These are phyloP conservation scores for Cynanchum wilfordii DNA, from an alignment of 257 asterid species.

Conservation along the genomic window DNA sequence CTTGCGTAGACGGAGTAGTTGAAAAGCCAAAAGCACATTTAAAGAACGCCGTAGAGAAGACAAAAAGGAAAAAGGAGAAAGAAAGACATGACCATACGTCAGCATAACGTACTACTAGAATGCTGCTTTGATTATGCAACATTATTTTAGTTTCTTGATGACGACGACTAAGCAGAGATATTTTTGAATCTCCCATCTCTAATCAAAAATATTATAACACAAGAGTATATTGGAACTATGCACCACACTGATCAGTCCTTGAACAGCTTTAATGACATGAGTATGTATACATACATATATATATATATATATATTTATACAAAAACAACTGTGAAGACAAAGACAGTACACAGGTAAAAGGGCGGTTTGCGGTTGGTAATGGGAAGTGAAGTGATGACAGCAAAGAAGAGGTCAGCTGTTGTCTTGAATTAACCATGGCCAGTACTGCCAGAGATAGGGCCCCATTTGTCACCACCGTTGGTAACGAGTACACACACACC, in stretches of 20 bases:
- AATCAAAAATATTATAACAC: neutral
- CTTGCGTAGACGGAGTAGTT: conserved; percentile 20
- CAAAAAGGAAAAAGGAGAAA: neutral
- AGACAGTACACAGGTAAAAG: neutral
- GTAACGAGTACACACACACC: too few relatives aligned
- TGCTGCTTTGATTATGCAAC: neutral
- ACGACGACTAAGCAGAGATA: neutral
- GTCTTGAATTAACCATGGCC: conserved; percentile 24
- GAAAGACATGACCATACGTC: neutral
- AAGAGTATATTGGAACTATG: neutral
- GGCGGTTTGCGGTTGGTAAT: conserved; percentile 24
- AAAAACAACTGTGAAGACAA: too few relatives aligned
- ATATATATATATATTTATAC: too few relatives aligned
- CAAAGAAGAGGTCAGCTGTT: conserved; percentile 5
- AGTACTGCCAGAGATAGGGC: conserved; percentile 4
- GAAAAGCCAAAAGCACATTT: neutral
- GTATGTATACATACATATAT: too few relatives aligned
- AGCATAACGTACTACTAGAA: neutral
- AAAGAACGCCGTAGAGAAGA: neutral
- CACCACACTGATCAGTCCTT: neutral
- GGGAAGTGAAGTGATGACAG: conserved; percentile 26
- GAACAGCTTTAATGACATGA: neutral
- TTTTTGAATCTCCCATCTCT: neutral
- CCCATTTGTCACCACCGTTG: neutral
- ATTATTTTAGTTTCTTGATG: neutral